These are phyloP conservation scores for Acorus calamus DNA, from an alignment of 106 monocot species.

Conservation along the genomic window DNA sequence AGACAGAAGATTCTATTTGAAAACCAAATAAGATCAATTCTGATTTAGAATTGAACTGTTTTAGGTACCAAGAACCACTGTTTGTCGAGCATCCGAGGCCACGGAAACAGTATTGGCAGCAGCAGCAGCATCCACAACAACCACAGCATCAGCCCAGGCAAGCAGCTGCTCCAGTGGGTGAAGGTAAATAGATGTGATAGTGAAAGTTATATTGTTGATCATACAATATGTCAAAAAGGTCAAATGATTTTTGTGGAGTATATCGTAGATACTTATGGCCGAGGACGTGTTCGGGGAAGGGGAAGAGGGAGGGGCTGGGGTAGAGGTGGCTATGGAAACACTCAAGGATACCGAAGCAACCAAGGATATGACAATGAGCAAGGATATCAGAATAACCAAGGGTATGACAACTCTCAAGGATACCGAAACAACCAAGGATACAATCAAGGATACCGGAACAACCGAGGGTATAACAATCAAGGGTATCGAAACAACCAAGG, in stretches of 20 bases:
- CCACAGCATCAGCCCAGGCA: constrained; percentile 37
- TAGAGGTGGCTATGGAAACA: constrained; percentile 24
- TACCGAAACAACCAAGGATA: background rate
- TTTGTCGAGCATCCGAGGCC: constrained; percentile 41
- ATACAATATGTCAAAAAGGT: background rate
- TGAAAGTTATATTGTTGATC: background rate
- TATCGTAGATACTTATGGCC: constrained; percentile 53
- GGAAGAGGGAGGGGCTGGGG: constrained; percentile 58
- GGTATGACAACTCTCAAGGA: no score
- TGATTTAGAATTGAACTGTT: constrained; percentile 1
- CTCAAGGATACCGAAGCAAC: constrained; percentile 1
- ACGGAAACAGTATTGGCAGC: constrained; percentile 34
- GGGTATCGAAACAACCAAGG: constrained; percentile 25
- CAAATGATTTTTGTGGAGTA: constrained; percentile 1
- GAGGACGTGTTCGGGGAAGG: constrained; percentile 41
- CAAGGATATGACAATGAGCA: no score
- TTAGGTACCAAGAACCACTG: constrained; percentile 70
- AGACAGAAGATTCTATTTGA: no score
- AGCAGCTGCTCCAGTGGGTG: constrained; percentile 22
- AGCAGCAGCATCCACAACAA: constrained; percentile 25
- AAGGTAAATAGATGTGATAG: constrained; percentile 12
- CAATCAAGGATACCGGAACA: background rate
- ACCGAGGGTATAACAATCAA: constrained; percentile 28
- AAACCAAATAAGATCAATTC: background rate
- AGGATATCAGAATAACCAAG: no score